Base-by-base conservation (phyloP, 257 asterid genomes). In the Solanum bulbocastanum region DNA sequence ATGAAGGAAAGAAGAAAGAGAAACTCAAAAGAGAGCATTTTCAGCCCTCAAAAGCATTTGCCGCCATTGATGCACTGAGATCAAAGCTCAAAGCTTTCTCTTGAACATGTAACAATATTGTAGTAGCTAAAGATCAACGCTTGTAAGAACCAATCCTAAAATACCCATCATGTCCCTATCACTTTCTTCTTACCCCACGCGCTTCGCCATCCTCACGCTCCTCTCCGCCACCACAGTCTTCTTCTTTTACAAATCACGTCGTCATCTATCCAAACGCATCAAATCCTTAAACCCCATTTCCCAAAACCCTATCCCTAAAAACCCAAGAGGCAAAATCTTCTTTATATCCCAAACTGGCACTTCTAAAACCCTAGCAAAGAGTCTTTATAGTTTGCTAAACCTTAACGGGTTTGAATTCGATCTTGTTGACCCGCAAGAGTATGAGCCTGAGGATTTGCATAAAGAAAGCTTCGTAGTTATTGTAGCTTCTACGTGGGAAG, bases 401-500 rank as follows among this genome's bases (percentile, higher is more conserved):
- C 91, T 69, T 22, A 93, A 91, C 44, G 86, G 88, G 56, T 90
- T 97, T 22, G 92, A 88, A 1, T 94, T 97, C 69, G 99, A 96
- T 87, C 90, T 97, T 30, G 76, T 94, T 27, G 98, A 97, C 89
- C 95, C 99, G 4, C 90, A 90, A 85, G 97, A 94, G 87, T 97
- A 94, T 46, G 99, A 97, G 90, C 99, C 99, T 1, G 99, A 97
- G 90, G 99, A 97, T 88, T 91, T 97, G 8, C 91, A 91, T 36
- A 95, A 93, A 58, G 99, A 97, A 88, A 83, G 88, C 9, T 87
- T 92, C 4, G 93, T 95, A 66, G 69, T 97, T 85, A 85, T 96
- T 33, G 90, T 97, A 30, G 96, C 98, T 71, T 96, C 99, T 33
- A 97, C 99, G 13, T 97, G 99, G 99, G 99, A 96, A 71, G 91